Percentiles rank a stretch among this genome's conserved stretches.
Evolutionary conservation across 2,329 filamentous ascomycete species (phyloP).

Genomic region (Diaporthe ampelina): DNA sequence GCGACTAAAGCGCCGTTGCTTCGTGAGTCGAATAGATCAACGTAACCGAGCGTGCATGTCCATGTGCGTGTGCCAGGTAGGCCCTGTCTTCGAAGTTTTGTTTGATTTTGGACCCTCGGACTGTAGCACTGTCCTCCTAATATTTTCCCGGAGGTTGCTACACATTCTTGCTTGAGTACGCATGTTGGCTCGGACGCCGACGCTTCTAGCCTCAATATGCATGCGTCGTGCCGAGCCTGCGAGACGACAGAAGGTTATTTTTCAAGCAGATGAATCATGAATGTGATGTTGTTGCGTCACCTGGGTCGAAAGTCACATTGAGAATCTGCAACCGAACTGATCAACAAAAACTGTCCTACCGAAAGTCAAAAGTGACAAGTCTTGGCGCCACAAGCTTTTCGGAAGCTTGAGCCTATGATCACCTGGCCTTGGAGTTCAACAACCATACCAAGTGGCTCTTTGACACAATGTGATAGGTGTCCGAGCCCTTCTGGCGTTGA

Average conservation of each 20-base stretch:
- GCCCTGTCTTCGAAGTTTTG: neutral
- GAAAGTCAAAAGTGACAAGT: constrained; percentile 9
- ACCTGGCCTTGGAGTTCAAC: neutral
- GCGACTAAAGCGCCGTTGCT: neutral
- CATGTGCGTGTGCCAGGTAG: too few species aligned
- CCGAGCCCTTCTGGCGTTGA: neutral
- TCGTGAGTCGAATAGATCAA: neutral
- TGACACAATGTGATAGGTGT: neutral
- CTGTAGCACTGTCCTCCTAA: neutral
- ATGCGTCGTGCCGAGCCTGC: neutral
- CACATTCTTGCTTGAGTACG: neutral
- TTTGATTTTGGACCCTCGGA: neutral
- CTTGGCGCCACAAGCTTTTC: constrained; percentile 30
- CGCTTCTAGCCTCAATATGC: neutral
- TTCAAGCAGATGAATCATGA: neutral
- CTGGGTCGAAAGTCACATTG: neutral
- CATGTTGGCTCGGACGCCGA: neutral
- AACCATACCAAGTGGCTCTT: neutral
- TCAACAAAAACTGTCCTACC: neutral
- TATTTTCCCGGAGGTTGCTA: neutral
- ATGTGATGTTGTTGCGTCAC: neutral
- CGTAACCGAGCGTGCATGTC: neutral
- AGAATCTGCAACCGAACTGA: neutral
- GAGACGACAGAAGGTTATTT: neutral
- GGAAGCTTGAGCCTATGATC: constrained; percentile 15